These are phyloP conservation scores for Porcisia deanei DNA, from an alignment of 208 protist species.

Conservation along the genomic window DNA sequence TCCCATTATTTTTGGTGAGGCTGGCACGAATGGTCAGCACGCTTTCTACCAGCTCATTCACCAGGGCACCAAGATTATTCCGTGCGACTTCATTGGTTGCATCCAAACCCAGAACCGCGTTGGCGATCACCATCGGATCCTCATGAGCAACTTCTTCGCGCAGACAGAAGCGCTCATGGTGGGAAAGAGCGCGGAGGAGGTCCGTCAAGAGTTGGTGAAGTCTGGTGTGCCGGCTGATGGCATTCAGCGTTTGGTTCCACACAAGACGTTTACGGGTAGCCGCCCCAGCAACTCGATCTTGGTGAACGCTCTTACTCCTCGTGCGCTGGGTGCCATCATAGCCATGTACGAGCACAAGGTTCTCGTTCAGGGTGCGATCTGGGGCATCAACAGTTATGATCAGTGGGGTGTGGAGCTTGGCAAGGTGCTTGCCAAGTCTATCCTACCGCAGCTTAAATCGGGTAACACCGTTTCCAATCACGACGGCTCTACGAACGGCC, in stretches of 20 bases:
- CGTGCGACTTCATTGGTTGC: slow-evolving; percentile 96
- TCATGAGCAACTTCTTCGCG: slow-evolving; percentile 97
- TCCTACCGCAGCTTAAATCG: slow-evolving; percentile 92
- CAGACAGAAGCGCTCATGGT: slow-evolving; percentile 98
- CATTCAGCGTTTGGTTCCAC: slow-evolving; percentile 62
- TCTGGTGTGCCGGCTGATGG: slow-evolving; percentile 54
- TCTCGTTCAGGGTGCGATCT: slow-evolving; percentile 96
- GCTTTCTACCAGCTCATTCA: slow-evolving; percentile 98
- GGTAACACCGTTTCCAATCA: slow-evolving; percentile 63
- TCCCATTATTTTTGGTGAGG: slow-evolving; percentile 97
- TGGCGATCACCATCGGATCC: slow-evolving; percentile 94
- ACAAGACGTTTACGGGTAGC: slow-evolving; percentile 94
- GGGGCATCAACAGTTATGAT: slow-evolving; percentile 98
- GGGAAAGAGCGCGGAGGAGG: slow-evolving; percentile 92
- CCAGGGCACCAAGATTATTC: slow-evolving; percentile 96
- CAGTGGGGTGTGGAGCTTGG: slow-evolving; percentile 98
- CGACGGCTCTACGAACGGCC: slow-evolving; percentile 94
- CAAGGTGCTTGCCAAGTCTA: slow-evolving; percentile 97
- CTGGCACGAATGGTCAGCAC: slow-evolving; percentile 93
- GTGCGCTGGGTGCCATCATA: slow-evolving; percentile 93
- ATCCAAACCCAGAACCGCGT: slow-evolving; percentile 92
- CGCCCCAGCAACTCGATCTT: slow-evolving; percentile 96
- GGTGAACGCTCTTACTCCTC: slow-evolving; percentile 94
- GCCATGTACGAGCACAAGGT: slow-evolving; percentile 99
- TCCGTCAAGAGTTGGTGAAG: slow-evolving; percentile 70